A percentile compares a stretch with the other conserved stretches of the same genome.
phyloP scores from a whole-genome alignment of 2,329 filamentous ascomycete genomes.

The Atkinsonella texensis region DNA sequence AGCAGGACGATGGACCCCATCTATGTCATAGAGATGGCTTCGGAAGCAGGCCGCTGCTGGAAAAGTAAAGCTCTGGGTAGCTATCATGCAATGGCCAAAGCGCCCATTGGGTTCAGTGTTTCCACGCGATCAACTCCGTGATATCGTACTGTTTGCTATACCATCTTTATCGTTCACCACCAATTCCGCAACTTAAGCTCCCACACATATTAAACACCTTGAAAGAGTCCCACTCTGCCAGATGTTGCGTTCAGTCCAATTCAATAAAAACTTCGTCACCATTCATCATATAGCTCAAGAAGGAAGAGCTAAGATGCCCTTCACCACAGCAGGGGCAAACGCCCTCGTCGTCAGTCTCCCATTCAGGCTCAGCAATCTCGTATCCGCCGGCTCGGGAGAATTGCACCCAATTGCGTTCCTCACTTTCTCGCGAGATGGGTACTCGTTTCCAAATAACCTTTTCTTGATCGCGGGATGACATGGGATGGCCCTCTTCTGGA shows the following conservation, averaged over 20 bases:
- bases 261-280: slow-evolving; percentile 3
- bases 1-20: background rate
- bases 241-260: background rate
- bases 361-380: slow-evolving; percentile 21
- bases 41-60: background rate
- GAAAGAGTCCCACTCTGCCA: background rate
- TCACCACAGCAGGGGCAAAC: slow-evolving; percentile 30
- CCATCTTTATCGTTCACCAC: background rate
- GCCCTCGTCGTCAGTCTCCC: slow-evolving; percentile 23
- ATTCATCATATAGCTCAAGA: slow-evolving; percentile 19
- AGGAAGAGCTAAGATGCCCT: slow-evolving; percentile 23
- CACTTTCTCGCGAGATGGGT: slow-evolving; percentile 26
- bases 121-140: background rate
- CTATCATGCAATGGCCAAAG: background rate
- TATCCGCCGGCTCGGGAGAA: slow-evolving; percentile 31
- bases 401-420: slow-evolving; percentile 34
- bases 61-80: background rate
- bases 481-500: slow-evolving; percentile 30
- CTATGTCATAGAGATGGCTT: background rate
- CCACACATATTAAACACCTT: background rate
- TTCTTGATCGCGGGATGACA: slow-evolving; percentile 28
- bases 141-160: background rate
- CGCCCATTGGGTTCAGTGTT: background rate
- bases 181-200: background rate
- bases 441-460: slow-evolving; percentile 40